Base-by-base conservation (phyloP, 441 rosid species). In the Gossypium schwendimanii region DNA sequence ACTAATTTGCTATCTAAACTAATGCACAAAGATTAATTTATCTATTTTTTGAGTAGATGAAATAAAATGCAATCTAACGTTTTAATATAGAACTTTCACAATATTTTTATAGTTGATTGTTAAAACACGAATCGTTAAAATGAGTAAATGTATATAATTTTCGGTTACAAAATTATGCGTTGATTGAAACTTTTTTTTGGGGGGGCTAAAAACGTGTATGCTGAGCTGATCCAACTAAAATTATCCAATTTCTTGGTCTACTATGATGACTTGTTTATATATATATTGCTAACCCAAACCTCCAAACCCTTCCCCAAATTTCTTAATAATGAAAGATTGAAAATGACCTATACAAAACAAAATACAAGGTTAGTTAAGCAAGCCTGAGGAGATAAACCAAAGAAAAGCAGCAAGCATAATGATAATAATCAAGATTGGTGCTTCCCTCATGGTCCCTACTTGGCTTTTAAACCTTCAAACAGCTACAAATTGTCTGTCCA, bases 391-490 rank as follows among this genome's bases (percentile, higher is more conserved):
- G 65, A 69, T 58, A 57, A 77, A 53, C 67, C 68, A 71, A 68
- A 63, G 5, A 6, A 36, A 64, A 4, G 52, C 26, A 59, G 64
- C 72, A 55, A 65, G 33, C 33, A 31, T 31, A 4, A 31, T 31
- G 33, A 44, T 59, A 28, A 50, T 23, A 33, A 53, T 78, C 31
- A 70, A 73, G 73, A 78, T 54, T 69, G 33, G 53, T 15, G 58
- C 26, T 65, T 72, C 53, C 47, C 39, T 2, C 31, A 69, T 77
- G 80, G 83, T 49, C 81, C 85, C 76, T 68, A 67, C 50, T 12
- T 8, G 26, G 26, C 62, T 36, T 73, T 45, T 23, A 60, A 33
- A 18, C 61, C 41, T 33, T 63, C 41, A 53, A 65, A 39, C 70
- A 39, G 63, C 76, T 72, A 53, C 78, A 70, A 60, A 50, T 49